phyloP scores from a whole-genome alignment of 306 rosid species.

The Glycine soja region DNA sequence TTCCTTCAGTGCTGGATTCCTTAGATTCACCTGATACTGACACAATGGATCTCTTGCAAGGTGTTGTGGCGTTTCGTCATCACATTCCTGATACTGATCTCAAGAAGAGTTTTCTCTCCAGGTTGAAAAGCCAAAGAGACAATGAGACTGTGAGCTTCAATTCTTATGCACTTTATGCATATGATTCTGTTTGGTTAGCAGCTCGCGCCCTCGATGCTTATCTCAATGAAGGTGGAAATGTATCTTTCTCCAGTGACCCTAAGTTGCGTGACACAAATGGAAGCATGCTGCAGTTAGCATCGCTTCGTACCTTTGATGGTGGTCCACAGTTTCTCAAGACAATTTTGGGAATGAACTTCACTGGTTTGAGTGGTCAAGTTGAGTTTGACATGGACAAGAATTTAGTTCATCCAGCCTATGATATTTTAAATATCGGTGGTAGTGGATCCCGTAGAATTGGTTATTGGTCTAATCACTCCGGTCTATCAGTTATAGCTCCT shows the following conservation, averaged over 20 bases:
- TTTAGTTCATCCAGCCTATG: constrained; percentile 73
- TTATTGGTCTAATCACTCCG: constrained; percentile 79
- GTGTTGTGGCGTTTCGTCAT: constrained; percentile 85
- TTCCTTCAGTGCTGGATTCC: constrained; percentile 80
- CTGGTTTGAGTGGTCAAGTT: constrained; percentile 74
- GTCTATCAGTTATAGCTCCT: constrained; percentile 67
- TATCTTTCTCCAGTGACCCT: constrained; percentile 80
- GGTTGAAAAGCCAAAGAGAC: constrained; percentile 53
- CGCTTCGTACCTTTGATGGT: constrained; percentile 68
- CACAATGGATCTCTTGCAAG: constrained; percentile 68
- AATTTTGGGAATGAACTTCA: constrained; percentile 65
- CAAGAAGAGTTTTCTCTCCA: constrained; percentile 58
- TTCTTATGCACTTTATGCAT: constrained; percentile 85
- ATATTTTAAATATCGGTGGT: constrained; percentile 76
- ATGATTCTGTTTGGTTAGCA: constrained; percentile 86
- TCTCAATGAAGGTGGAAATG: constrained; percentile 68
- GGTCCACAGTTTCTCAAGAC: constrained; percentile 68
- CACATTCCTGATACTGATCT: constrained; percentile 67
- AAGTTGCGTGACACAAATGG: constrained; percentile 59
- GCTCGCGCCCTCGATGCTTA: constrained; percentile 77
- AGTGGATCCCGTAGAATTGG: constrained; percentile 66
- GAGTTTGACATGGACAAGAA: constrained; percentile 68
- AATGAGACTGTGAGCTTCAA: constrained; percentile 62
- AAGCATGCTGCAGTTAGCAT: constrained; percentile 61
- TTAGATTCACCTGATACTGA: constrained; percentile 44